Base-by-base conservation (phyloP, 345 rosid genomes). In the Sonneratia caseolaris region DNA sequence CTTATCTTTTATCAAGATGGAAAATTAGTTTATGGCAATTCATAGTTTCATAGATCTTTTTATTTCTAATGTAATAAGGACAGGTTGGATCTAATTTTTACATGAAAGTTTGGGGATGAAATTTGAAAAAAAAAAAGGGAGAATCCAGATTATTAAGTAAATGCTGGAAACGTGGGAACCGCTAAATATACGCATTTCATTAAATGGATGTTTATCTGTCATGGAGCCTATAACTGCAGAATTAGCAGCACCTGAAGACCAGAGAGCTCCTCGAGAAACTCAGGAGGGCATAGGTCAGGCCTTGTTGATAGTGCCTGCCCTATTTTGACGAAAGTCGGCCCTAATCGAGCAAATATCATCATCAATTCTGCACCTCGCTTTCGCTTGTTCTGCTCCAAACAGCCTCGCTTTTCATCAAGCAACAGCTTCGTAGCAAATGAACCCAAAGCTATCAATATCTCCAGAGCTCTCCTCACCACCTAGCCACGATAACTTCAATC, bases 251-350 rank as follows among this genome's bases (percentile, higher is more conserved):
- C 98, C 96, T 94, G 97, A 80, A 94, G 97, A 82, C 85, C 82
- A 7, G 96, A 79, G 68, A 94, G 96, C 74, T 94, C 97, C 70
- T 90, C 91, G 0, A 94, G 92, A 76, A 87, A 94, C 82, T 94
- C 97, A 0, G 96, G 87, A 42, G 98, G 98, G 75, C 97, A 94
- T 73, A 94, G 75, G 72, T 94, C 97, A 8, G 99, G 99, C 73
- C 99, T 82, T 64, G 97, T 91, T 42, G 97, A 95, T 69, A 95
- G 74, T 32, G 93, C 99, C 81, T 95, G 99, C 73, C 99, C 99
- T 6, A 95, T 74, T 77, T 95, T 95, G 27, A 91, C 97, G 73
- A 95, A 95, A 73, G 99, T 90, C 62, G 99, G 97, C 0, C 99
- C 99, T 18, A 95, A 77, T 74, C 90, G 84, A 64, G 93, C 89